These are phyloP conservation scores for Cladosporium phlei DNA, from an alignment of 2,329 filamentous ascomycete species.

Conservation along the genomic window DNA sequence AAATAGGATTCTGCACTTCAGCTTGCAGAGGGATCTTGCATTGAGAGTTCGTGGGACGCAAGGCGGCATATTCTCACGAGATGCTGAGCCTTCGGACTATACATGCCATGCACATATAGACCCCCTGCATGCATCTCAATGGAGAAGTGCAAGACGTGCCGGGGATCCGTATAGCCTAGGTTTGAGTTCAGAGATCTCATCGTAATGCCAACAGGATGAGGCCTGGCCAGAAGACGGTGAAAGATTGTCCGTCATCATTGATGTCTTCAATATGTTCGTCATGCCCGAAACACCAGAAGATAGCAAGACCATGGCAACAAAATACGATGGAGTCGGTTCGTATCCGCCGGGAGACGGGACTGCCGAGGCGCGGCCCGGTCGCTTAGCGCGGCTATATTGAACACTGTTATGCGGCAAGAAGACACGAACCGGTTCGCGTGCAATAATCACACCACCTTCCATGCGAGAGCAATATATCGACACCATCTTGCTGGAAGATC, in stretches of 20 bases:
- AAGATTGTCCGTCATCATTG: neutral
- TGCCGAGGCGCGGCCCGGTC: neutral
- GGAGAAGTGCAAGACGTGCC: neutral
- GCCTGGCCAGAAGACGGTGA: neutral
- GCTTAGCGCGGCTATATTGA: conserved; percentile 1
- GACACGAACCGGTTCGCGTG: neutral
- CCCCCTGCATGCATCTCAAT: conserved; percentile 5
- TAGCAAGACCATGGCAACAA: neutral
- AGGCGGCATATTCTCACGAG: neutral
- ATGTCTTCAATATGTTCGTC: neutral
- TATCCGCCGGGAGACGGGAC: neutral
- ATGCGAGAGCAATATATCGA: neutral
- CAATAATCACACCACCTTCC: no score
- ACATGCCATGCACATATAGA: conserved; percentile 12
- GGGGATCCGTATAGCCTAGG: neutral
- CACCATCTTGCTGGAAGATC: neutral
- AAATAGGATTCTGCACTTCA: neutral
- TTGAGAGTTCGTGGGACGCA: neutral
- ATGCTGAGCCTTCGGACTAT: conserved; percentile 2
- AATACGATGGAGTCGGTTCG: neutral
- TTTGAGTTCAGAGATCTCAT: neutral
- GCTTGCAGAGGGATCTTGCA: neutral
- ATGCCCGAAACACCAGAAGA: neutral
- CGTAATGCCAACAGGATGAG: neutral
- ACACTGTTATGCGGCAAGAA: neutral